Evolutionary conservation across 2,329 filamentous ascomycete species (phyloP).

Genomic region (Huntiella decipiens): DNA sequence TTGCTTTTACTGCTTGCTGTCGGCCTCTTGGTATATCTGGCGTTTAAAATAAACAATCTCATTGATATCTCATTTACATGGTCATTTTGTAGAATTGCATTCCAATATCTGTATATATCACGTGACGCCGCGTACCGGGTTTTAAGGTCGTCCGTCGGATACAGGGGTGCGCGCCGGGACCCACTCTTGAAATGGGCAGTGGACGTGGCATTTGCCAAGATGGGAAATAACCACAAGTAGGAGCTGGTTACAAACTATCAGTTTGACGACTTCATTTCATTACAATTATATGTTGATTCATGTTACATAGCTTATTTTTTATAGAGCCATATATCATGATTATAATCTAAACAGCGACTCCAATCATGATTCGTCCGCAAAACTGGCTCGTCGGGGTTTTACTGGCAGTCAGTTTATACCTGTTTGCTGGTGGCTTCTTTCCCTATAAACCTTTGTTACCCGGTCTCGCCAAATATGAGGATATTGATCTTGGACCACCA

Average conservation of each 20-base stretch:
- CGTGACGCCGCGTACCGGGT: conserved; percentile 1
- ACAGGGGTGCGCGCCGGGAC: no score
- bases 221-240: neutral
- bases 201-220: conserved; percentile 4
- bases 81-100: no score
- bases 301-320: no score
- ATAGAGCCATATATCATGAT: no score
- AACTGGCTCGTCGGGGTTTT: no score
- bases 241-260: neutral
- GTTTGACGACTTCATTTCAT: neutral
- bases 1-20: neutral
- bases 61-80: neutral
- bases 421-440: conserved; percentile 86
- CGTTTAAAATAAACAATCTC: conserved; percentile 1
- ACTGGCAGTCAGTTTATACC: conserved; percentile 9
- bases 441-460: conserved; percentile 90
- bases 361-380: no score
- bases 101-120: neutral
- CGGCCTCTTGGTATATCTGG: neutral
- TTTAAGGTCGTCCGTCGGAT: neutral
- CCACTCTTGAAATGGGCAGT: neutral
- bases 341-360: no score
- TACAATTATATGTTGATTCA: no score
- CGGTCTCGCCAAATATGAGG: conserved; percentile 54
- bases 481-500: conserved; percentile 30